Evolutionary conservation across 306 rosid genomes (phyloP).

Genomic region (Senna siamea): DNA sequence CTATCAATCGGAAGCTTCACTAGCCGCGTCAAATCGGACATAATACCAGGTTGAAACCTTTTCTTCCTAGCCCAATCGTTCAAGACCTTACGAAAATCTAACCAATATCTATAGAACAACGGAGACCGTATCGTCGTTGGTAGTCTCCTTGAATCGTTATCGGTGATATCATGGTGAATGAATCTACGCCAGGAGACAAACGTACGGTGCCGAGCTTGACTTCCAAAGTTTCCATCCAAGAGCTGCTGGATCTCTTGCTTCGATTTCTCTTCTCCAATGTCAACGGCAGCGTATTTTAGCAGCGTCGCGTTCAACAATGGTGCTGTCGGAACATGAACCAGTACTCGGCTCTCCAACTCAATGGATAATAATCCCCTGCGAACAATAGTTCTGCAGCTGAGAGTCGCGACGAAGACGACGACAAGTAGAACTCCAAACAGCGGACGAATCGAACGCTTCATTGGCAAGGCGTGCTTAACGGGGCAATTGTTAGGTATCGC

Average conservation of each 20-base stretch:
- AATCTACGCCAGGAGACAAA: constrained; percentile 78
- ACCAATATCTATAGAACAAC: constrained; percentile 77
- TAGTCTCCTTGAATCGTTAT: constrained; percentile 42
- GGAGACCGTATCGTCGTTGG: constrained; percentile 71
- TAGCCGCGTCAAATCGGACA: constrained; percentile 60
- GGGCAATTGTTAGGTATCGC: constrained; percentile 39
- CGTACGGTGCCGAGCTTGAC: constrained; percentile 68
- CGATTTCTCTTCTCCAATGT: constrained; percentile 59
- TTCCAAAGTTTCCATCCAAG: constrained; percentile 73
- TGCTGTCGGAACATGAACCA: constrained; percentile 35
- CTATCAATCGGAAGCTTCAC: constrained; percentile 61
- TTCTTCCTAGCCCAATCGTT: constrained; percentile 72
- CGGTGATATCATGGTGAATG: constrained; percentile 53
- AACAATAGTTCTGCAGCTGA: constrained; percentile 59
- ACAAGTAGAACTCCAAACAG: constrained; percentile 64
- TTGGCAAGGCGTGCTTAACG: constrained; percentile 42
- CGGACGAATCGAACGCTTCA: constrained; percentile 84
- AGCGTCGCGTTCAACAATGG: constrained; percentile 69
- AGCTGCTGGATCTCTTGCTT: constrained; percentile 72
- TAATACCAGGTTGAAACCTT: constrained; percentile 61
- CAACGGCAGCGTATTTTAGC: constrained; percentile 63
- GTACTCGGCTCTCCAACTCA: constrained; percentile 48
- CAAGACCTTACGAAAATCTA: constrained; percentile 69
- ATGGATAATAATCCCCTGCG: constrained; percentile 52
- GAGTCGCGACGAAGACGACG: constrained; percentile 58